Base-by-base conservation (phyloP, 2,329 filamentous ascomycete species). In the Alternaria triticimaculans region DNA sequence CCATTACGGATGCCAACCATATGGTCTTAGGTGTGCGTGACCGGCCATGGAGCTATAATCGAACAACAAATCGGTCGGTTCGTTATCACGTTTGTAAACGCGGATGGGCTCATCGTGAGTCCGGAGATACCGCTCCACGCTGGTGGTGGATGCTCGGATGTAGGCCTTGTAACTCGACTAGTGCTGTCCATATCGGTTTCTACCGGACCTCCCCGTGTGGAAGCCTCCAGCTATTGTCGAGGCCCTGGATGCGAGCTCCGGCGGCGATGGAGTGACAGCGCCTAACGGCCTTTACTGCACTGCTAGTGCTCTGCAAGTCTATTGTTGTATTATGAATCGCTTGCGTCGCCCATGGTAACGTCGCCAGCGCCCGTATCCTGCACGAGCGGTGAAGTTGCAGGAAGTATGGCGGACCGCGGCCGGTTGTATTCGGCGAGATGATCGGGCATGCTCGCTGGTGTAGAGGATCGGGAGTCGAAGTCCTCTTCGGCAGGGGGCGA, bases 401-500 rank as follows among this genome's bases (percentile, higher is more conserved):
- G 72, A 23, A 77, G 64, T 15, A 74, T 66, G 4, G 76, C 75
- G 5, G 76, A 79, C n/a, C 73, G 74, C 15, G 76, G 76, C 1
- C 76, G 74, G 15, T 58, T 69, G 49, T 77, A 75, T 41, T 76
- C 73, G 46, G 74, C 67, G 45, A 75, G 66, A 53, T 78, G 75
- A 48, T 83, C 82, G 8, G 80, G 79, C 73, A 83, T 76, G 67
- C 81, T 83, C 15, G 79, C 72, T n/a, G 82, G 82, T 60, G 79
- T 82, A 25, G 72, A 70, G 4, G 81, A 80, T 30, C 82, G 76
- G 53, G 73, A 76, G 15, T 80, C 78, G 23, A 69, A 60, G 15
- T 78, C 73, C 20, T 80, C 80, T 62, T 93, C 90, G 0, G 93
- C 93, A 2, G 72, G 72, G 14, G 95, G 94, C 5, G 95, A 94